These are phyloP conservation scores for Bretschneidera sinensis DNA, from an alignment of 345 rosid genomes.

Conservation along the genomic window DNA sequence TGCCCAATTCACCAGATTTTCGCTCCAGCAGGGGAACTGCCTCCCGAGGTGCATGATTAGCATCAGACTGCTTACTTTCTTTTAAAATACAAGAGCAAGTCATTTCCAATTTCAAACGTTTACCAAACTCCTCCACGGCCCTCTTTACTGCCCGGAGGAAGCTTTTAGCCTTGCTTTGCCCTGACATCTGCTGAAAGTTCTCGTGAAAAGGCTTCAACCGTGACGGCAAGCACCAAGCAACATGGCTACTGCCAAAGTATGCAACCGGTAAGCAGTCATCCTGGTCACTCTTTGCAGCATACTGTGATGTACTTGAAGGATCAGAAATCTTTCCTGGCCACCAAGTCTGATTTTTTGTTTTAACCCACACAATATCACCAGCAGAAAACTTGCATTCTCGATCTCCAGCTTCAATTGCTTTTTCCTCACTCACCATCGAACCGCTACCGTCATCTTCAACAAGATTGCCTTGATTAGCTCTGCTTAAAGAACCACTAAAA, in stretches of 20 bases:
- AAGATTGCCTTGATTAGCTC: constrained; percentile 15
- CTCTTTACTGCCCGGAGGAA: constrained; percentile 59
- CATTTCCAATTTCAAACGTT: constrained; percentile 47
- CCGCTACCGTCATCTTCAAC: constrained; percentile 17
- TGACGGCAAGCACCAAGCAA: constrained; percentile 50
- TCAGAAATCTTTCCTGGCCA: constrained; percentile 80
- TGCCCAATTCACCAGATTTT: constrained; percentile 27
- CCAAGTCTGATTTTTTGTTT: constrained; percentile 59
- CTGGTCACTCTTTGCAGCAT: constrained; percentile 21
- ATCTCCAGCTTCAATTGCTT: constrained; percentile 21
- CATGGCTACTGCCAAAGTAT: constrained; percentile 42
- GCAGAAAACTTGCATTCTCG: constrained; percentile 29
- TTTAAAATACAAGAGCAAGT: constrained; percentile 45
- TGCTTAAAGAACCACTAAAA: constrained; percentile 35
- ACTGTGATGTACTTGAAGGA: constrained; percentile 30
- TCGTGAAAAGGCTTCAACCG: constrained; percentile 60
- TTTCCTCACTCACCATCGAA: constrained; percentile 9
- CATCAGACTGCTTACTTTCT: constrained; percentile 17
- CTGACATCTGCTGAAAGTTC: constrained; percentile 43
- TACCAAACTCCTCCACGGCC: constrained; percentile 61
- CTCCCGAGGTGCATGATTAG: constrained; percentile 5
- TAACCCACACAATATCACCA: constrained; percentile 82
- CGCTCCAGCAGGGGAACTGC: constrained; percentile 7
- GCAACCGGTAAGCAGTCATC: constrained; percentile 41
- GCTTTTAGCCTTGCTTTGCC: constrained; percentile 36